Base-by-base conservation (phyloP, 805 yeast genomes). In the Sugiyamaella boreocaroliniensis region DNA sequence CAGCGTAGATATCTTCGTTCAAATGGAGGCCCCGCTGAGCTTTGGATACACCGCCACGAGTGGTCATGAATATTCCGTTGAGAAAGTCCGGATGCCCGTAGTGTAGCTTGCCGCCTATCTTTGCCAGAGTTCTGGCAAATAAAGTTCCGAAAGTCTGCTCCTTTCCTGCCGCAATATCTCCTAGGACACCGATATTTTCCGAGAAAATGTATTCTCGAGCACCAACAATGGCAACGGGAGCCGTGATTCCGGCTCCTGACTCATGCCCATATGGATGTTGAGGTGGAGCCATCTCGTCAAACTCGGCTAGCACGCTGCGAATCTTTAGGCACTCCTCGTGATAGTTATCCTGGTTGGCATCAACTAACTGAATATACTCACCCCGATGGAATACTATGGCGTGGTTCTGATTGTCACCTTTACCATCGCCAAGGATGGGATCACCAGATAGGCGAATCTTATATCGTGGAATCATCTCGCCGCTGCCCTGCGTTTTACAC, bases 11-110 rank as follows among this genome's bases (percentile, higher is more conserved):
- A 70, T 86, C 95, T 68, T 86, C 95, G 66, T 86, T 86, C 65
- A 86, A 74, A 66, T 86, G 93, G 55, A 86, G 73, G 6, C 93
- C 92, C 61, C 82, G 82, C 64, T 86, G 93, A 10, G 92, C 89
- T 65, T 86, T 86, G 0, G 93, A 86, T 22, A 86, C 89, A 52
- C 95, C 95, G 32, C 95, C 95, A 69, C 95, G 74, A 1, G 93
- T 86, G 3, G 86, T 79, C 90, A 86, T 84, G 65, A 83, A 86
- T 1, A 84, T 72, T 10, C 81, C 77, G 61, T 86, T 85, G 61
- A 86, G 71, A 69, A 86, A 84, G 69, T 86, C 95, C 34, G 95
- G 95, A 66, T 86, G 95, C 7, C 95, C 95, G 71, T 86, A 86
- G 65, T 86, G 95, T 48, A 86, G 74, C 64, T 86, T 86, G 29